These are phyloP conservation scores for Tirmania nivea DNA, from an alignment of 495 filamentous ascomycete genomes.

Conservation along the genomic window DNA sequence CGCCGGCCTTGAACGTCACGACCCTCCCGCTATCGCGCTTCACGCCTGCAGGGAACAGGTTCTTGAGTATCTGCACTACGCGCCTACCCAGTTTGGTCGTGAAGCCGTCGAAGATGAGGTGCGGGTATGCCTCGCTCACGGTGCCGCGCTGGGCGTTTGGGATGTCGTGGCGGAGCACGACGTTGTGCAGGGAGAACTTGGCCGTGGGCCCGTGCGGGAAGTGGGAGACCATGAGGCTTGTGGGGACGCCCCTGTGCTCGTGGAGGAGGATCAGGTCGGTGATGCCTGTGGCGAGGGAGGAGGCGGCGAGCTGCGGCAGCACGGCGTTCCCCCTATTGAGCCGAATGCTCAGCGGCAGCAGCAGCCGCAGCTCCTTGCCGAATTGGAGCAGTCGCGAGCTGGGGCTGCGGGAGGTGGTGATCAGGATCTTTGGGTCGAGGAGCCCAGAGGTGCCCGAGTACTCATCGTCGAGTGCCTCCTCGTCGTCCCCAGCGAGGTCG, in stretches of 20 bases:
- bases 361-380: conserved; percentile 82
- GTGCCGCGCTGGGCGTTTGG: conserved; percentile 72
- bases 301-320: conserved; percentile 59
- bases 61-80: conserved; percentile 77
- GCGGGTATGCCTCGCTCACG: conserved; percentile 81
- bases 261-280: conserved; percentile 76
- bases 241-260: conserved; percentile 85
- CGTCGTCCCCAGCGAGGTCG: conserved; percentile 30
- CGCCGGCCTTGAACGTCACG: conserved; percentile 84
- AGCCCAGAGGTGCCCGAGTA: conserved; percentile 69
- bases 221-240: conserved; percentile 72
- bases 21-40: conserved; percentile 52
- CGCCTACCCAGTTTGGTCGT: conserved; percentile 58
- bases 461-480: conserved; percentile 76
- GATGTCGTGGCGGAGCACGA: conserved; percentile 81
- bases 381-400: conserved; percentile 67
- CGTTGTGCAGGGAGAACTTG: conserved; percentile 82
- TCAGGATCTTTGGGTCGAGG: conserved; percentile 67
- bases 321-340: conserved; percentile 82
- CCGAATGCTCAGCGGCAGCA: conserved; percentile 76
- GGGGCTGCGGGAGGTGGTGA: conserved; percentile 78
- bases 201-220: conserved; percentile 86
- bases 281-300: conserved; percentile 54
- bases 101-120: conserved; percentile 91
- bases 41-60: conserved; percentile 65